Percentiles rank a stretch among this genome's conserved stretches.
Conservation (phyloP, 208 protist genomes). For the Leishmania mexicana region DNA sequence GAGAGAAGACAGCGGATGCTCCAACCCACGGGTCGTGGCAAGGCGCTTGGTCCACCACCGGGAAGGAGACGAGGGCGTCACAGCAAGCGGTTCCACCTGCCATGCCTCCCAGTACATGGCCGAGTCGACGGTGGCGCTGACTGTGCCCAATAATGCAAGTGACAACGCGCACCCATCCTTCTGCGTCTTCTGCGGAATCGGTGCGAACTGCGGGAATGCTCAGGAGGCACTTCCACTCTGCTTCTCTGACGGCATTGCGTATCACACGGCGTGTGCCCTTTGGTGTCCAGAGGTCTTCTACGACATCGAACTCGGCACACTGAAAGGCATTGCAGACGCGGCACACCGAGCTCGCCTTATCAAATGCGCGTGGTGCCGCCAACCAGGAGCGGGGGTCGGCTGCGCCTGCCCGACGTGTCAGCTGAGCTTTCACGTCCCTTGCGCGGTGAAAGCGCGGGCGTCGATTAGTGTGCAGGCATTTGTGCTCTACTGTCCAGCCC, state of each 20-base stretch:
- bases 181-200: constrained; percentile 17
- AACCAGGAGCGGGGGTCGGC: constrained; percentile 41
- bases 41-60: background rate
- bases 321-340: constrained; percentile 39
- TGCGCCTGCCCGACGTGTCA: constrained; percentile 48
- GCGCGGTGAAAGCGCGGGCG: constrained; percentile 38
- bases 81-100: background rate
- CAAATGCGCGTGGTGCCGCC: constrained; percentile 62
- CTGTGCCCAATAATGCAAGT: background rate
- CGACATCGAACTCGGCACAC: constrained; percentile 21
- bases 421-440: constrained; percentile 62
- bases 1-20: background rate
- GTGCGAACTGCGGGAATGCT: background rate
- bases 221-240: background rate
- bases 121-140: background rate
- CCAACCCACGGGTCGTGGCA: background rate
- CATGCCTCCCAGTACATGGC: background rate
- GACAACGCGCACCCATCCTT: background rate
- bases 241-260: constrained; percentile 19
- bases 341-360: constrained; percentile 32
- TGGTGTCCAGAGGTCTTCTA: constrained; percentile 84
- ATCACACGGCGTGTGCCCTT: constrained; percentile 66
- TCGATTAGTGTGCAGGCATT: constrained; percentile 20
- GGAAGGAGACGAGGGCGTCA: background rate
- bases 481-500: constrained; percentile 28